Conservation (phyloP, 2,329 filamentous ascomycete genomes). For the Diaporthe citrichinensis region DNA sequence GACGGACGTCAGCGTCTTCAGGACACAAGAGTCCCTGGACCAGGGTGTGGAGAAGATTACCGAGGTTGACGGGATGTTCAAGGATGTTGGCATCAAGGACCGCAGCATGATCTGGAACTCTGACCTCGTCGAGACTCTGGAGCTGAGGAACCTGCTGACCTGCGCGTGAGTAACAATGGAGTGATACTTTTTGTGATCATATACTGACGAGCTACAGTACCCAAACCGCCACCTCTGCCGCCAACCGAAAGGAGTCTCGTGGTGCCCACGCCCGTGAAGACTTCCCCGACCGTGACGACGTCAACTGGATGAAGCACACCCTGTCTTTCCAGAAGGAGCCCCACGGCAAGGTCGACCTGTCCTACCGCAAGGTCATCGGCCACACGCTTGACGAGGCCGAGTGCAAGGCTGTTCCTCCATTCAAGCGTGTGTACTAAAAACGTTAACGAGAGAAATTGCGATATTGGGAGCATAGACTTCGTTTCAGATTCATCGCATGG, state of each 20-base stretch:
- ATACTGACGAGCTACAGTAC: constrained; percentile 64
- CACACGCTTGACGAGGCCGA: constrained; percentile 93
- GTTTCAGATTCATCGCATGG: neutral
- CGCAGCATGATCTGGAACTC: constrained; percentile 99
- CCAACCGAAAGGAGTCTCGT: constrained; percentile 96
- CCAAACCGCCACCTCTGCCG: constrained; percentile 92
- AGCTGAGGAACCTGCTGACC: constrained; percentile 94
- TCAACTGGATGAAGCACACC: constrained; percentile 99
- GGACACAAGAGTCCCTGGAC: constrained; percentile 92
- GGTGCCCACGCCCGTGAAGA: constrained; percentile 98
- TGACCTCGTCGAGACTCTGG: constrained; percentile 94
- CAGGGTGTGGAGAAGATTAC: constrained; percentile 92
- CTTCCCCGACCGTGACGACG: constrained; percentile 93
- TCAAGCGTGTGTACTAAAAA: constrained; percentile 92
- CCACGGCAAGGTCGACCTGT: constrained; percentile 87
- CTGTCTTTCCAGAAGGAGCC: constrained; percentile 95
- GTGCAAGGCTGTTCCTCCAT: constrained; percentile 96
- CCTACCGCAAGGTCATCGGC: constrained; percentile 86
- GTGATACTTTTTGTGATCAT: neutral
- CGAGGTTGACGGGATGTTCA: constrained; percentile 85
- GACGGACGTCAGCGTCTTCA: constrained; percentile 96
- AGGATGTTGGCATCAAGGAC: constrained; percentile 94
- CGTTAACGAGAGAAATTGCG: neutral
- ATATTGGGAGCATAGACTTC: constrained; percentile 18
- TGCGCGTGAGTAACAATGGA: constrained; percentile 81